A percentile compares a stretch with the other conserved stretches of the same genome.
phyloP scores from a whole-genome alignment of 2,329 filamentous ascomycete genomes.

The Nannizziopsis arthrosporioides region DNA sequence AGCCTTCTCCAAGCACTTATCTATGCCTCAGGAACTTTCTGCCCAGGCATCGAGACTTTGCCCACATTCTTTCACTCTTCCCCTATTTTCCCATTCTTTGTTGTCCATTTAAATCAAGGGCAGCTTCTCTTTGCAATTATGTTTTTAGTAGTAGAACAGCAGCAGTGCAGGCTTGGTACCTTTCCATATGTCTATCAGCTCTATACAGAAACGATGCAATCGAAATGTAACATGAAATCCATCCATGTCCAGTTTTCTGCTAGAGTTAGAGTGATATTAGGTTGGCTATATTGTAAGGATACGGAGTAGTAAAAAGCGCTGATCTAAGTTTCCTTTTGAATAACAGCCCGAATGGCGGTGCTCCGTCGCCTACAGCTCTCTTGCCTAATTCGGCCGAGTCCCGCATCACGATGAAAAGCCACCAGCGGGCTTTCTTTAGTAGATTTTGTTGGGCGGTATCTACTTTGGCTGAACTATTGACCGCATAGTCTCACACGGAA shows the following conservation, averaged over 20 bases:
- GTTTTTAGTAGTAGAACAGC: slow-evolving; percentile 6
- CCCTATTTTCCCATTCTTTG: neutral
- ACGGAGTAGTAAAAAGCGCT: too few relatives aligned
- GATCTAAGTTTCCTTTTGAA: too few relatives aligned
- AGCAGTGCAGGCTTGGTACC: slow-evolving; percentile 1
- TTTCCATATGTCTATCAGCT: slow-evolving; percentile 5
- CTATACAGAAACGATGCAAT: slow-evolving; percentile 1
- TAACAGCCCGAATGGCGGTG: too few relatives aligned
- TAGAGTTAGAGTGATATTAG: neutral
- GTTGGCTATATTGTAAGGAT: too few relatives aligned
- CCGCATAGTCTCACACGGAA: too few relatives aligned
- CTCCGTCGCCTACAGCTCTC: too few relatives aligned
- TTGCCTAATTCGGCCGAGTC: too few relatives aligned
- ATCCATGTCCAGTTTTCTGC: neutral
- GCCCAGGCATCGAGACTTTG: neutral
- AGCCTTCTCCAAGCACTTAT: neutral
- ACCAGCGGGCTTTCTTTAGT: too few relatives aligned
- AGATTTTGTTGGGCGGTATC: too few relatives aligned
- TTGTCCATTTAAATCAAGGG: slow-evolving; percentile 1
- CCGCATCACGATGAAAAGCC: too few relatives aligned
- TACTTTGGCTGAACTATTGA: too few relatives aligned
- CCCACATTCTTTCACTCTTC: neutral
- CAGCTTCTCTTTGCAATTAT: slow-evolving; percentile 1
- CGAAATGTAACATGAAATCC: neutral
- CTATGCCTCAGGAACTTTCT: neutral